Evolutionary conservation across 2,329 filamentous ascomycete species (phyloP), one percentile per base, ranked within the genome.

Genomic region (Ceratocystis variospora): DNA sequence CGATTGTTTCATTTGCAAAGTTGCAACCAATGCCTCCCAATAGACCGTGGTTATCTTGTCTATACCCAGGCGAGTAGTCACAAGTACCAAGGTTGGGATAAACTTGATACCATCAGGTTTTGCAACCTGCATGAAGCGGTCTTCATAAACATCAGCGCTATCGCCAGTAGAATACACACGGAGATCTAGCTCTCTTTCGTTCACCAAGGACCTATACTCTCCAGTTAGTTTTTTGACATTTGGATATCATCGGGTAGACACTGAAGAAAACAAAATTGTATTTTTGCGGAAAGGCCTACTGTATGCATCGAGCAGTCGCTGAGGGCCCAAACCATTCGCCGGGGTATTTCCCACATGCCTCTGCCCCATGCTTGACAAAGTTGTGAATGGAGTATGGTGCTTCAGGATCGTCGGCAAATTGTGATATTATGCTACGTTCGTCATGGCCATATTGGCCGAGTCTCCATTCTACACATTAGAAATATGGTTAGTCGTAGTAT

Each of bases 251-350:
- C 37, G 12, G 37, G 37, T 41, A 41, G 37, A 41, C 10, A 41
- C 3, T 41, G 12, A 41, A 41, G 5, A 5, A 25, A 25, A 25
- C 22, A 25, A 25, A 25, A 25, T 25, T 25, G 22, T 41, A 41
- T 8, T 41, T 41, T 41, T 15, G 37, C 12, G 37, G 10, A 3
- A 3, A 31, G 59, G 76, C 88, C 74, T 78, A 95, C 91, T 94
- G 87, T 70, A 99, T 96, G 75, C 94, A 97, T 66, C 87, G 85
- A 61, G 94, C 92, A 8, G 94, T 95, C 5, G 94, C 94, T 19
- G 91, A 96, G n/a, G 94, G 94, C 0, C 94, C 94, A 76, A 99
- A 99, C 94, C 94, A 99, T 76, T 97, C 90, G 46, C 94, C 94
- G 0, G 94, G 94, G 72, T 95, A 89, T 76, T 96, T 97, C 3